Evolutionary conservation across 75 land plant genomes (phyloP).

Genomic region (Picea glauca): DNA sequence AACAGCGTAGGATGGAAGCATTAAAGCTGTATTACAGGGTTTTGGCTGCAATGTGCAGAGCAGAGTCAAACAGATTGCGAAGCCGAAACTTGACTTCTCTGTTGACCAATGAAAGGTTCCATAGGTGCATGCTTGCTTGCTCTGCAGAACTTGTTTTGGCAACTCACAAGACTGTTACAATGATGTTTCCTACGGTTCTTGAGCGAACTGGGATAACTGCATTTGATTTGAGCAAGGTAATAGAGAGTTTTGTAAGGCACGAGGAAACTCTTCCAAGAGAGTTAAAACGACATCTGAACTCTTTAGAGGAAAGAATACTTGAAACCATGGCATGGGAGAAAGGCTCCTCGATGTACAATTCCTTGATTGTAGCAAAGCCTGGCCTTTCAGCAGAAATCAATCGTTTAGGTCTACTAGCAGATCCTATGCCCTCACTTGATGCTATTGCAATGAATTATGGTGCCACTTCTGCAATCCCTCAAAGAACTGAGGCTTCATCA

Average conservation of each 20-base stretch:
- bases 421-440: slow-evolving; percentile 97
- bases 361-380: slow-evolving; percentile 85
- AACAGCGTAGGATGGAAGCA: slow-evolving; percentile 82
- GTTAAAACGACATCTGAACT: slow-evolving; percentile 89
- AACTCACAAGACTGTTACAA: slow-evolving; percentile 84
- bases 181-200: slow-evolving; percentile 90
- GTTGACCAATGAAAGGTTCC: slow-evolving; percentile 89
- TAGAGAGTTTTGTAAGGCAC: slow-evolving; percentile 92
- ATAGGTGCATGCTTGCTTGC: slow-evolving; percentile 98
- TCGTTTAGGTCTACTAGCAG: slow-evolving; percentile 79
- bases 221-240: slow-evolving; percentile 95
- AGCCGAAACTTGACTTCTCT: slow-evolving; percentile 75
- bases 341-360: slow-evolving; percentile 94
- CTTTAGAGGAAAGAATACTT: slow-evolving; percentile 83
- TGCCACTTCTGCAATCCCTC: slow-evolving; percentile 29
- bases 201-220: slow-evolving; percentile 97
- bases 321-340: slow-evolving; percentile 99
- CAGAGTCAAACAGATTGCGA: slow-evolving; percentile 63
- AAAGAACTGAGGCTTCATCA: slow-evolving; percentile 46
- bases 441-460: slow-evolving; percentile 51
- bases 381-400: slow-evolving; percentile 57
- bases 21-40: slow-evolving; percentile 88
- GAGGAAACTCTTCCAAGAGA: slow-evolving; percentile 96
- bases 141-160: slow-evolving; percentile 94
- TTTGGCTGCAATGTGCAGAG: slow-evolving; percentile 78